These are phyloP conservation scores for Suillus plorans DNA, from an alignment of 768 basidiomycete genomes.

Conservation along the genomic window DNA sequence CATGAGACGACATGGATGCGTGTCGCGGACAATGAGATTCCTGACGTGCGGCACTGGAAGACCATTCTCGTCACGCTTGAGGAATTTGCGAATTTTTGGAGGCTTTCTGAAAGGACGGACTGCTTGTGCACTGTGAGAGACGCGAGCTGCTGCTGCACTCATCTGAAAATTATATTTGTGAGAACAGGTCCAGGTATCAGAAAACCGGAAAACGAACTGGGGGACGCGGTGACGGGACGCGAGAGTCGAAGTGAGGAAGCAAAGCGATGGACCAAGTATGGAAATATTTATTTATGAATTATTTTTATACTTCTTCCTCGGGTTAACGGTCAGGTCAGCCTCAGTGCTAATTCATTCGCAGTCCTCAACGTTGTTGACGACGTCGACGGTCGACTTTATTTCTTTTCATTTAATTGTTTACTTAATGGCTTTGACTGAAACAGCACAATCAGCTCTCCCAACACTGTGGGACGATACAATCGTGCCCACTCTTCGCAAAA, in stretches of 20 bases:
- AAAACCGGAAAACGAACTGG: slow-evolving; percentile 5
- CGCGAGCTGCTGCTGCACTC: slow-evolving; percentile 16
- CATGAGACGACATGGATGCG: slow-evolving; percentile 67
- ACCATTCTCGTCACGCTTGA: slow-evolving; percentile 51
- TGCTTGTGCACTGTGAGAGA: slow-evolving; percentile 21
- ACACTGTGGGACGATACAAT: slow-evolving; percentile 77
- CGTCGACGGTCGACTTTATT: slow-evolving; percentile 10
- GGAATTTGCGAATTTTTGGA: slow-evolving; percentile 43
- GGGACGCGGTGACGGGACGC: background rate
- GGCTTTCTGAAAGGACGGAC: slow-evolving; percentile 53
- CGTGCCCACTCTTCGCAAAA: slow-evolving; percentile 77
- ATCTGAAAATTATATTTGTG: slow-evolving; percentile 3
- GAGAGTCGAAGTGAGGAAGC: background rate
- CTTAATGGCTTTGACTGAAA: slow-evolving; percentile 44
- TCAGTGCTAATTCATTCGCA: background rate
- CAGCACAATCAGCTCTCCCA: slow-evolving; percentile 39
- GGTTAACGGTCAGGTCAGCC: background rate
- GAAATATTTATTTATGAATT: slow-evolving; percentile 1
- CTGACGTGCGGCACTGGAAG: slow-evolving; percentile 71
- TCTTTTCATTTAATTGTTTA: slow-evolving; percentile 10
- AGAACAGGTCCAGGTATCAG: background rate
- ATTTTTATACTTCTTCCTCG: slow-evolving; percentile 1
- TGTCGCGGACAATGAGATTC: slow-evolving; percentile 64
- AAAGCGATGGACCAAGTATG: background rate
- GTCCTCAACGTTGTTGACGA: background rate